phyloP scores from a whole-genome alignment of 306 rosid genomes.

The Prunus fruticosa region DNA sequence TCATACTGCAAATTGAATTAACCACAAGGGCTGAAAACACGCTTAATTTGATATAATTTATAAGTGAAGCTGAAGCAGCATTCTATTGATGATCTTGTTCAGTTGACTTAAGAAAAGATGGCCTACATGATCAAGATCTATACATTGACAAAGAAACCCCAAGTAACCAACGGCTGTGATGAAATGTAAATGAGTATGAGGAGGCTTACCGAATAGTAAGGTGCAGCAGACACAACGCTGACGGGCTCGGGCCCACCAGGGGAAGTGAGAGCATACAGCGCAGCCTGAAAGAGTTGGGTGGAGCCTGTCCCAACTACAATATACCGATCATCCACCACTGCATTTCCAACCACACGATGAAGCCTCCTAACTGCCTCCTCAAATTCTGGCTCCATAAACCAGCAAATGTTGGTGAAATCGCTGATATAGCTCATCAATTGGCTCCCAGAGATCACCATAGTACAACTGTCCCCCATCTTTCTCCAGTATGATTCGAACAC shows the following conservation, averaged over 20 bases:
- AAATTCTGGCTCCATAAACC: slow-evolving; percentile 56
- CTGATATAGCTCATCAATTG: slow-evolving; percentile 56
- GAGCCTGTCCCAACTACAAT: slow-evolving; percentile 74
- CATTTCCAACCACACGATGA: slow-evolving; percentile 63
- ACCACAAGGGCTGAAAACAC: background rate
- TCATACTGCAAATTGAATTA: too few relatives aligned
- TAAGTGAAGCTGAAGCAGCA: background rate
- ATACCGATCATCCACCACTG: slow-evolving; percentile 36
- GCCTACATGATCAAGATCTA: background rate
- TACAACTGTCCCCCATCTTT: slow-evolving; percentile 47
- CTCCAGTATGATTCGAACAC: slow-evolving; percentile 50
- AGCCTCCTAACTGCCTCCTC: slow-evolving; percentile 43
- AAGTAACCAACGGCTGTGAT: background rate
- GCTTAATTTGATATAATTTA: background rate
- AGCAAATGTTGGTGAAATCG: slow-evolving; percentile 42
- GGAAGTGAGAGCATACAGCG: slow-evolving; percentile 57
- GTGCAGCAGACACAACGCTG: slow-evolving; percentile 62
- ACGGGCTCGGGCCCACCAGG: slow-evolving; percentile 33
- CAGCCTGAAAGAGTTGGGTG: slow-evolving; percentile 69
- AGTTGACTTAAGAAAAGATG: background rate
- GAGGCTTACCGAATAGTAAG: slow-evolving; percentile 67
- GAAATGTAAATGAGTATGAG: background rate
- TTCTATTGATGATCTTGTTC: background rate
- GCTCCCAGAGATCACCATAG: slow-evolving; percentile 53
- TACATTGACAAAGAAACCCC: background rate